A percentile compares a stretch with the other conserved stretches of the same genome.
Conservation (phyloP, 1,139 yeast species). For the Sugiyamaella japonica region DNA sequence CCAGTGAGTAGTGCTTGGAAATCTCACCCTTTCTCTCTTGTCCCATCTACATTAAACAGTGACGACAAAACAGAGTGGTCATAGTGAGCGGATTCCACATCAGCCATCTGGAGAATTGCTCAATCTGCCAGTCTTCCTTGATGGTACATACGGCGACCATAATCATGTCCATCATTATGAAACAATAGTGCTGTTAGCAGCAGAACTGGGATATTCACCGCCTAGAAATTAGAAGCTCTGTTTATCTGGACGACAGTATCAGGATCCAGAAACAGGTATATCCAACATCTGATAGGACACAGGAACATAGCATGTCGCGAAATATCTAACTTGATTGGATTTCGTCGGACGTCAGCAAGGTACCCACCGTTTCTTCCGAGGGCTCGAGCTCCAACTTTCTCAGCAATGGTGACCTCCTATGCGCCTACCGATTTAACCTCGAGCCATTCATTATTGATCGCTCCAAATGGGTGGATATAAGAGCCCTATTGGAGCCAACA, state of each 20-base stretch:
- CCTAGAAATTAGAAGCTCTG: slow-evolving; percentile 14
- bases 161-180: slow-evolving; percentile 54
- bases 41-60: too few species aligned
- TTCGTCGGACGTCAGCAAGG: not conserved
- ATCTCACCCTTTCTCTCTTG: slow-evolving; percentile 69
- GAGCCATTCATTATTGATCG: too few species aligned
- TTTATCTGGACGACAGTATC: slow-evolving; percentile 28
- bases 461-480: too few species aligned
- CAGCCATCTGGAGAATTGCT: slow-evolving; percentile 24
- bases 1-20: slow-evolving; percentile 47
- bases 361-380: not conserved
- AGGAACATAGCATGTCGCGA: not conserved
- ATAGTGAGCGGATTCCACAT: slow-evolving; percentile 20
- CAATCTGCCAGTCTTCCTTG: slow-evolving; percentile 39
- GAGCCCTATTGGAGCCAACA: too few species aligned
- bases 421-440: too few species aligned
- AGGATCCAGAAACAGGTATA: slow-evolving; percentile 21
- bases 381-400: not conserved
- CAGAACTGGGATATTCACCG: slow-evolving; percentile 29
- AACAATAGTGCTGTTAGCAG: slow-evolving; percentile 49
- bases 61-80: slow-evolving; percentile 33
- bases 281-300: slow-evolving; percentile 5
- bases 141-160: slow-evolving; percentile 59
- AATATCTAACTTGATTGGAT: not conserved
- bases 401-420: not conserved